Evolutionary conservation across 805 yeast species (phyloP), one percentile per base, ranked within the genome.

Genomic region (Cyberlindnera euphorbiiphila): DNA sequence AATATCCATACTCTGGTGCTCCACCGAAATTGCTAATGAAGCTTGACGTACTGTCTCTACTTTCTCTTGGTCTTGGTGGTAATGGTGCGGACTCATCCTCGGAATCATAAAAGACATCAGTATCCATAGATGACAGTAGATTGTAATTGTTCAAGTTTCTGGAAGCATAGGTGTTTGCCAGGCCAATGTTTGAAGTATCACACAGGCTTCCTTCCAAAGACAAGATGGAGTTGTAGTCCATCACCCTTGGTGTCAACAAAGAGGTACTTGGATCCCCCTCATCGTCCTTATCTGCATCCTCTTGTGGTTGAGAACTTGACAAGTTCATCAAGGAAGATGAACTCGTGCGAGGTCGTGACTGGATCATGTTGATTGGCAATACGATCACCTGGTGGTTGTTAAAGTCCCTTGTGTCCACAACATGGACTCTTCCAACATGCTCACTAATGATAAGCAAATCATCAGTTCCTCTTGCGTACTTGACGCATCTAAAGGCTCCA

Each of bases 341-440:
- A 8, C 38, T 29, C 8, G 41, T 32, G 10, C 41, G 38, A 5
- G 47, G 38, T 8, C 43, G 35, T 11, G 37, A 17, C 6, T 28
- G 39, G 10, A 38, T 33, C 5, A 42, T 32, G 21, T 54, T 50
- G 28, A 61, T 61, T 0, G 93, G 93, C 11, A 83, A 64, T 41
- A 82, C 64, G 3, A 87, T 68, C 25, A 88, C 87, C 57, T 84
- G 91, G 54, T 85, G 91, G 49, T 83, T 78, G 41, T 71, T 65
- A 47, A 78, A 74, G 51, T 83, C 76, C 44, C 95, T 72, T 18
- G 87, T 71, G 57, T 89, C 96, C 19, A 89, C 66, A 39, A 88
- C 66, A 61, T 89, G 98, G 4, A 89, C 84, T 37, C 95, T 69
- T 0, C 95, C 94, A 36, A 78, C 82, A 50, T 89, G 96, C 57